Conservation (phyloP, 1,284 basidiomycete species). For the Apiotrichum siamense region DNA sequence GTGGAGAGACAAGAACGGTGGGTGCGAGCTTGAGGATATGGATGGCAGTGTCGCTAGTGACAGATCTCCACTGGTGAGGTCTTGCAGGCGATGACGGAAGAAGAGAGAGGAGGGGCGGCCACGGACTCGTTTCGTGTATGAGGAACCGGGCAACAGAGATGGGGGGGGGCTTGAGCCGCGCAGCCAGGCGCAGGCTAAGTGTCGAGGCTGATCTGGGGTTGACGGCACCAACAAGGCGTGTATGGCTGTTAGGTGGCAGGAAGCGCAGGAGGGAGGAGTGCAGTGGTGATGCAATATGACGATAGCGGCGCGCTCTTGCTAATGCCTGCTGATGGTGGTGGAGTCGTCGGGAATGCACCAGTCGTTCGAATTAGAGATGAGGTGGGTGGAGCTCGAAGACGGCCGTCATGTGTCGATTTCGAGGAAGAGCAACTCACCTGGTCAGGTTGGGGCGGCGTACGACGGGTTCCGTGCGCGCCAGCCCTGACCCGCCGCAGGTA, state of each 20-base stretch:
- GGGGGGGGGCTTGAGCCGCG: not conserved
- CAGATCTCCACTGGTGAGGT: not conserved
- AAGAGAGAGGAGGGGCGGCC: not conserved
- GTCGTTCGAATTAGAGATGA: not conserved
- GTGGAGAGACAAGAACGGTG: too few relatives aligned
- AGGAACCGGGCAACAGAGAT: not conserved
- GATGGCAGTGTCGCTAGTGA: not conserved
- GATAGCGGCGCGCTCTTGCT: too few relatives aligned
- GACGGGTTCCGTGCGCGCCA: not conserved
- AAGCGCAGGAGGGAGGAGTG: too few relatives aligned
- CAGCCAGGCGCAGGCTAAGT: not conserved
- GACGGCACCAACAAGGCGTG: too few relatives aligned
- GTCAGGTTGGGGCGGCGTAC: not conserved
- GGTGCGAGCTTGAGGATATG: not conserved
- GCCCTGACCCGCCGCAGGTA: not conserved
- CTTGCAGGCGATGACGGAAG: too few relatives aligned
- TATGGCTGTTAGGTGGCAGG: too few relatives aligned
- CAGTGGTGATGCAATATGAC: too few relatives aligned
- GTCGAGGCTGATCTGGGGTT: too few relatives aligned
- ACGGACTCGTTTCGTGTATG: conserved; percentile 2
- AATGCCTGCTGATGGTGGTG: too few relatives aligned
- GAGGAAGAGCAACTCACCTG: not conserved
- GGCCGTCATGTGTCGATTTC: not conserved
- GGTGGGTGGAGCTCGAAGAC: too few relatives aligned
- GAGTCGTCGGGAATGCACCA: not conserved